Evolutionary conservation across 2,329 filamentous ascomycete species (phyloP).

Genomic region (Chaetoscypha palmicola): DNA sequence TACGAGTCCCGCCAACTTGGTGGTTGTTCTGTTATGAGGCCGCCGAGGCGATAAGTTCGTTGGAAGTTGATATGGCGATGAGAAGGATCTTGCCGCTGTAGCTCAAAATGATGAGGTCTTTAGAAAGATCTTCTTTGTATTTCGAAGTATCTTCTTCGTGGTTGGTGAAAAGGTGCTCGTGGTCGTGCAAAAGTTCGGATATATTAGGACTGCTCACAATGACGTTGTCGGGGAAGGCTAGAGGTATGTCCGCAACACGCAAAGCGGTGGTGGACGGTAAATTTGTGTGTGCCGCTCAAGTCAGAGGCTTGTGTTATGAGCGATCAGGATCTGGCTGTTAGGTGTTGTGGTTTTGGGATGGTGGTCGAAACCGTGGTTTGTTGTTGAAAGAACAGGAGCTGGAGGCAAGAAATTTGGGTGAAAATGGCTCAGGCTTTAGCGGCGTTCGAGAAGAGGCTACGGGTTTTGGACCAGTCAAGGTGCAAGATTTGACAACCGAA

Average conservation of each 20-base stretch:
- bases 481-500: neutral
- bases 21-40: constrained; percentile 40
- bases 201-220: constrained; percentile 1
- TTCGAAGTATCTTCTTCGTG: neutral
- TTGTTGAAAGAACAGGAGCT: neutral
- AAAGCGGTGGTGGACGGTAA: constrained; percentile 3
- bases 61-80: neutral
- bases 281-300: constrained; percentile 1
- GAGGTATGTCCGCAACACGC: constrained; percentile 4
- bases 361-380: neutral
- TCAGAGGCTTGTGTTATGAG: neutral
- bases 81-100: neutral
- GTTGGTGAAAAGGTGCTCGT: neutral
- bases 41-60: constrained; percentile 26
- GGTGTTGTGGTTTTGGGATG: neutral
- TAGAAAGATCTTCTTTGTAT: constrained; percentile 3
- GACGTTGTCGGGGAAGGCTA: constrained; percentile 1
- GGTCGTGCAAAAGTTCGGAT: constrained; percentile 3
- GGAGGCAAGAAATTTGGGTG: neutral
- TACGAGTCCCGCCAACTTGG: constrained; percentile 90
- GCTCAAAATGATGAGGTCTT: neutral
- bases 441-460: neutral
- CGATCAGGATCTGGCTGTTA: neutral
- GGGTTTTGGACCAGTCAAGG: neutral
- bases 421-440: neutral